These are phyloP conservation scores for Beauveria asiatica DNA, from an alignment of 2,329 filamentous ascomycete species.

Conservation along the genomic window DNA sequence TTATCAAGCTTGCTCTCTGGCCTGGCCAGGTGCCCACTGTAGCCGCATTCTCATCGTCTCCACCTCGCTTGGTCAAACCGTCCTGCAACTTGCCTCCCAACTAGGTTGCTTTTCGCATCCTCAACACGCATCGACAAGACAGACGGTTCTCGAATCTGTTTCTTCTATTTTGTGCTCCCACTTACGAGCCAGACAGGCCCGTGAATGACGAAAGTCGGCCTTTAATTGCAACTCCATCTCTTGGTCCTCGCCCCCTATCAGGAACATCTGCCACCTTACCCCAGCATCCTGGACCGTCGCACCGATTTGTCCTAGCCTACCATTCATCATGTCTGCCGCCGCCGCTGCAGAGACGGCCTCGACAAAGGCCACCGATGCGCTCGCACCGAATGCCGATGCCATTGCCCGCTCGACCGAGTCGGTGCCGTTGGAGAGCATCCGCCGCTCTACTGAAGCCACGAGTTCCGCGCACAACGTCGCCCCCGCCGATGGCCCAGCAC, in stretches of 20 bases:
- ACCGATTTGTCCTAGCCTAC: background rate
- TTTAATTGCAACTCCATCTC: background rate
- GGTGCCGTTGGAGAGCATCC: constrained; percentile 7
- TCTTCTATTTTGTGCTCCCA: background rate
- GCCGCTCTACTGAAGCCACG: constrained; percentile 5
- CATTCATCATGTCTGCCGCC: constrained; percentile 1
- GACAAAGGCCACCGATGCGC: background rate
- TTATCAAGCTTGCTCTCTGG: background rate
- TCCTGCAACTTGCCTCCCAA: constrained; percentile 2
- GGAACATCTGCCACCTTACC: background rate
- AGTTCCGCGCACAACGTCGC: constrained; percentile 6
- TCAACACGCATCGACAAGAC: background rate
- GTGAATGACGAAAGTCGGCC: background rate
- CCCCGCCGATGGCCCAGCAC: background rate
- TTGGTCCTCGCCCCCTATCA: background rate
- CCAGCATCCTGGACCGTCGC: background rate
- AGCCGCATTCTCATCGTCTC: constrained; percentile 6
- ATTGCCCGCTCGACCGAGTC: background rate
- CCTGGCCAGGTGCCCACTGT: background rate
- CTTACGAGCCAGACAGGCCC: background rate
- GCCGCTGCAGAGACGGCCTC: background rate
- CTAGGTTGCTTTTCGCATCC: background rate
- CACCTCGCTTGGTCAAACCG: constrained; percentile 8
- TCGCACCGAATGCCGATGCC: background rate
- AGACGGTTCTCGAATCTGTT: background rate